A percentile compares a stretch with the other conserved stretches of the same genome.
Conservation (phyloP, 148 eudicot species). For the Dianthus caryophyllus region DNA sequence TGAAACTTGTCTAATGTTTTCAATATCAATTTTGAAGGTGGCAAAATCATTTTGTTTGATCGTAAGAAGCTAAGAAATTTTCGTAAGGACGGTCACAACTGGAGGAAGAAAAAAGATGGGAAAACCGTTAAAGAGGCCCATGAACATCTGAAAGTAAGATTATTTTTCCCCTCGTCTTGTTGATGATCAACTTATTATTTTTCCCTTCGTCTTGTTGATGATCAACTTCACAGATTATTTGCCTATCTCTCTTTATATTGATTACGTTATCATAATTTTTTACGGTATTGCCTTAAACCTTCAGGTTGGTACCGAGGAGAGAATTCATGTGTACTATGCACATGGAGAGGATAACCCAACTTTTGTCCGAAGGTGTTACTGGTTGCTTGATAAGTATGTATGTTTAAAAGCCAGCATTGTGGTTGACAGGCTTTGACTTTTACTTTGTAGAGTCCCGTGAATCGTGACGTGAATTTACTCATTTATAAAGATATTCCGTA, state of each 20-base stretch:
- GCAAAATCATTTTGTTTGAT: constrained; percentile 77
- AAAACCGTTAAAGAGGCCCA: constrained; percentile 98
- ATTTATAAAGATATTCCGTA: no score
- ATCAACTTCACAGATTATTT: neutral
- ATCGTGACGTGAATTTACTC: neutral
- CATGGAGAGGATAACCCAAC: constrained; percentile 74
- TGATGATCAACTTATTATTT: no score
- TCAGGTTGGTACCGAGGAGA: constrained; percentile 88
- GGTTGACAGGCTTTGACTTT: constrained; percentile 10
- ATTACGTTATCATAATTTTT: neutral
- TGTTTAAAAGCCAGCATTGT: constrained; percentile 15
- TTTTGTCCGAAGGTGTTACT: constrained; percentile 95
- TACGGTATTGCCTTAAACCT: constrained; percentile 7
- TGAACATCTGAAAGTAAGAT: constrained; percentile 81
- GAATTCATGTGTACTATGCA: constrained; percentile 95
- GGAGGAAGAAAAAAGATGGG: constrained; percentile 95
- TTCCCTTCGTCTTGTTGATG: no score
- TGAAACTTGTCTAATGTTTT: no score
- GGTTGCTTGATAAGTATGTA: constrained; percentile 96
- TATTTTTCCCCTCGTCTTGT: constrained; percentile 14
- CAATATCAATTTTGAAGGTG: constrained; percentile 44
- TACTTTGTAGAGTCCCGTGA: neutral
- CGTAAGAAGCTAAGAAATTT: constrained; percentile 89
- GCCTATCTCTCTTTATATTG: neutral
- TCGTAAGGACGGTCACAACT: constrained; percentile 88